Base-by-base conservation (phyloP, 805 yeast species). In the Myxozyma melibiosi region DNA sequence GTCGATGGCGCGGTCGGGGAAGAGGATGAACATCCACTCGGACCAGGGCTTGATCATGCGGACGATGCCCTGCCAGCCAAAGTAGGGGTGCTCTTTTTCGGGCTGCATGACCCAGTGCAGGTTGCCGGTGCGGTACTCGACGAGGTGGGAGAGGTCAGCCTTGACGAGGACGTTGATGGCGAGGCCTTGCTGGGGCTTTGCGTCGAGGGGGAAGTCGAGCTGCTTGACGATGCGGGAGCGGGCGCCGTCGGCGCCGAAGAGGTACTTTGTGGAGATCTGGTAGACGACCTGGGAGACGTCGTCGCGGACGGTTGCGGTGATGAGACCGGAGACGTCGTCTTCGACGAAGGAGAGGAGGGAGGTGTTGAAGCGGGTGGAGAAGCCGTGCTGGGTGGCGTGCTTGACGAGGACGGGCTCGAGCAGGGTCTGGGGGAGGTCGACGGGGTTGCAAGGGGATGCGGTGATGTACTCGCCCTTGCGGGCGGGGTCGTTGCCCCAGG, bases 11-110 rank as follows among this genome's bases (percentile, higher is more conserved):
- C 41, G 41, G 25, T 38, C 41, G 24, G 41, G 41, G 16, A 38
- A 38, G 41, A 38, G 41, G 13, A 38, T 38, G 41, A 38, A 38
- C 41, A 38, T 38, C 41, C 41, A 38, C 41, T 38, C 41, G 25
- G n/a, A 16, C 41, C 41, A 38, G 8, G 41, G 41, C 41, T 38
- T 38, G 41, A 38, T 38, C 41, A 38, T 38, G 13, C 41, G 25
- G 25, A 38, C 41, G 24, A 38, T 38, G 7, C 41, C 41, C 41
- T 16, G n/a, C 41, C 41, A 38, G 22, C 41, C 41, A 38, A 38
- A 38, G 41, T 38, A 38, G 5, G 41, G 41, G 24, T 38, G 41
- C 25, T 20, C 25, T 20, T 38, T 38, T 25, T 38, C 41, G 24
- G 41, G 41, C 41, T 38, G 41, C 41, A 38, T 38, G 25, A 38